Percentiles rank a stretch among this genome's conserved stretches.
Evolutionary conservation across 176 grass and related monocot genomes (phyloP).

Genomic region (Lolium rigidum): DNA sequence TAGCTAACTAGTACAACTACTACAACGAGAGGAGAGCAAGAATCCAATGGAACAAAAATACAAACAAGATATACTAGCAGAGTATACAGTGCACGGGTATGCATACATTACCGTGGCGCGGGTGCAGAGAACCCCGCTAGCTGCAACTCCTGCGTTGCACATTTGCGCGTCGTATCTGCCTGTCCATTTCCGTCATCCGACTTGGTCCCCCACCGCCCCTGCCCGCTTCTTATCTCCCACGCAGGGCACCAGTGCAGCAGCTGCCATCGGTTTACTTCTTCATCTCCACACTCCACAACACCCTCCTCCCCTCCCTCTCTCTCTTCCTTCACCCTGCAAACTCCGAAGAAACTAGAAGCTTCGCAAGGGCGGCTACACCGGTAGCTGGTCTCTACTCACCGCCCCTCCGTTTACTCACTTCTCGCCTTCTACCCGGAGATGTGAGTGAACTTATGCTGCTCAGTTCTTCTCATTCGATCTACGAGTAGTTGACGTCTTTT

Average conservation of each 20-base stretch:
- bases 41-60: slow-evolving; percentile 40
- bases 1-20: background rate
- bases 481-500: background rate
- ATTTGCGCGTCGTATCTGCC: slow-evolving; percentile 46
- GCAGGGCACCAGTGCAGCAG: slow-evolving; percentile 16
- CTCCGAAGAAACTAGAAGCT: slow-evolving; percentile 9
- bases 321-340: slow-evolving; percentile 18
- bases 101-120: slow-evolving; percentile 40
- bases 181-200: slow-evolving; percentile 37
- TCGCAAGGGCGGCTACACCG: background rate
- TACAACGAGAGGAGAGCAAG: slow-evolving; percentile 1
- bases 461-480: background rate
- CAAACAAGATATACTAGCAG: slow-evolving; percentile 29
- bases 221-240: slow-evolving; percentile 40
- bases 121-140: slow-evolving; percentile 42
- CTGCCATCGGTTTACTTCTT: slow-evolving; percentile 33
- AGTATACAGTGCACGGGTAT: slow-evolving; percentile 32
- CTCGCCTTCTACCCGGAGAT: slow-evolving; percentile 37
- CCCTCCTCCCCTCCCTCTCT: background rate
- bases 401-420: slow-evolving; percentile 6
- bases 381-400: background rate
- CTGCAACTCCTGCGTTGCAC: background rate
- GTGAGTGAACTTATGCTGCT: slow-evolving; percentile 27
- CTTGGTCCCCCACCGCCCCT: slow-evolving; percentile 29
- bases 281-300: background rate